A percentile compares a stretch with the other conserved stretches of the same genome.
Conservation (phyloP, 2,329 filamentous ascomycete genomes). For the Neopestalotiopsis clavispora region DNA sequence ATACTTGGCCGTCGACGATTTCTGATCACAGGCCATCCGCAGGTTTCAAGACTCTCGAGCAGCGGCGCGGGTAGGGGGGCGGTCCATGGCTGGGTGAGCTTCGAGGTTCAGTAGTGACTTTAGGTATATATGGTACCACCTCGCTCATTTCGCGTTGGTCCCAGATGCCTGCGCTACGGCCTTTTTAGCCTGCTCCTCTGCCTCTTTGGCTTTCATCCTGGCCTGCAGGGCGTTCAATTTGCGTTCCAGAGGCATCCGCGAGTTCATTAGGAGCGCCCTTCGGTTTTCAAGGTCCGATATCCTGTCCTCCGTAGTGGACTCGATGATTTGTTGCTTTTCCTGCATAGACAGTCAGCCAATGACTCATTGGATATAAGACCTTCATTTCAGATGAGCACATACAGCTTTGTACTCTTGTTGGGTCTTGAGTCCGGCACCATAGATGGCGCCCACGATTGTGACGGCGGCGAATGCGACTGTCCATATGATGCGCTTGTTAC, state of each 20-base stretch:
- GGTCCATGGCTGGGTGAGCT: no score
- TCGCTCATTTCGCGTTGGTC: neutral
- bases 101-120: no score
- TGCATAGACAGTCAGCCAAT: slow-evolving; percentile 19
- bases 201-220: slow-evolving; percentile 43
- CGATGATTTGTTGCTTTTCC: slow-evolving; percentile 42
- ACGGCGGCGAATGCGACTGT: slow-evolving; percentile 53
- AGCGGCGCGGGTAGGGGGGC: no score
- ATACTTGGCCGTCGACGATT: no score
- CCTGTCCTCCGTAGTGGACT: slow-evolving; percentile 47
- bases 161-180: neutral
- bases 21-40: no score
- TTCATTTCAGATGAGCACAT: slow-evolving; percentile 12
- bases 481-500: slow-evolving; percentile 31
- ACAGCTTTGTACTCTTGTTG: slow-evolving; percentile 53
- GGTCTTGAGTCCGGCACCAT: slow-evolving; percentile 54
- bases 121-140: no score
- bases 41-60: no score
- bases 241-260: slow-evolving; percentile 44
- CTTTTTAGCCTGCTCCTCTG: slow-evolving; percentile 22
- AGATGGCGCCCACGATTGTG: slow-evolving; percentile 51
- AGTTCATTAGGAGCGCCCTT: slow-evolving; percentile 42
- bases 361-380: neutral
- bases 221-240: slow-evolving; percentile 47
- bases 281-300: slow-evolving; percentile 50